Conservation (phyloP, 1,284 basidiomycete genomes). For the Xerocomus nothofagi region DNA sequence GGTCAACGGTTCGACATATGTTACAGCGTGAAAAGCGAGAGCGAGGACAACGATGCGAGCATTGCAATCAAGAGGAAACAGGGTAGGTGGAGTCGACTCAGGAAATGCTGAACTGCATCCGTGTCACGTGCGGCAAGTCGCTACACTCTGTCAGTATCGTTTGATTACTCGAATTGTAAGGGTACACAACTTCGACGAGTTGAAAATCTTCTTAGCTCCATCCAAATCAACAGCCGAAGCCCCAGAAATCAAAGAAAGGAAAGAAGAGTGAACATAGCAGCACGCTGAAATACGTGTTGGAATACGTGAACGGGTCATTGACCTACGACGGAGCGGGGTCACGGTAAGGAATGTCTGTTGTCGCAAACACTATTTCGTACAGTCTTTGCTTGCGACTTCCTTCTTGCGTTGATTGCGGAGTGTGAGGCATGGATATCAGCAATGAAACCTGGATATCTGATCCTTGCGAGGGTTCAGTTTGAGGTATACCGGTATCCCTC, state of each 20-base stretch:
- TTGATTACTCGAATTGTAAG: constrained; percentile 1
- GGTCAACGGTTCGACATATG: neutral
- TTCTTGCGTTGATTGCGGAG: constrained; percentile 3
- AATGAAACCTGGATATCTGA: constrained; percentile 31
- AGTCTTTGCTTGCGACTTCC: neutral
- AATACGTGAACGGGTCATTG: constrained; percentile 1
- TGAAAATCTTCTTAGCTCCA: neutral
- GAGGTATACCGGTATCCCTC: neutral
- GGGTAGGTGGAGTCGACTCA: too few relatives aligned
- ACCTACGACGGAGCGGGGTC: constrained; percentile 14
- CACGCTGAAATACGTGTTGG: constrained; percentile 14
- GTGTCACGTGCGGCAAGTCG: neutral
- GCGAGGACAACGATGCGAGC: neutral
- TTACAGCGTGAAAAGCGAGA: neutral
- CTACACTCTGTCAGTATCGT: neutral
- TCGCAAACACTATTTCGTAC: constrained; percentile 30
- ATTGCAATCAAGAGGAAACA: neutral
- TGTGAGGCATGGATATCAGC: constrained; percentile 31
- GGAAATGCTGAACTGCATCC: neutral
- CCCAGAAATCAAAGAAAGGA: neutral
- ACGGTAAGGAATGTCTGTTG: constrained; percentile 20
- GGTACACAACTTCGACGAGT: constrained; percentile 1
- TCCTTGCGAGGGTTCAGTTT: constrained; percentile 12
- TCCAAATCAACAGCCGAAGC: neutral
- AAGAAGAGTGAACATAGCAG: constrained; percentile 6